Percentiles rank a stretch among this genome's conserved stretches.
Conservation (phyloP, 208 protist genomes). For the Crithidia fasciculata region DNA sequence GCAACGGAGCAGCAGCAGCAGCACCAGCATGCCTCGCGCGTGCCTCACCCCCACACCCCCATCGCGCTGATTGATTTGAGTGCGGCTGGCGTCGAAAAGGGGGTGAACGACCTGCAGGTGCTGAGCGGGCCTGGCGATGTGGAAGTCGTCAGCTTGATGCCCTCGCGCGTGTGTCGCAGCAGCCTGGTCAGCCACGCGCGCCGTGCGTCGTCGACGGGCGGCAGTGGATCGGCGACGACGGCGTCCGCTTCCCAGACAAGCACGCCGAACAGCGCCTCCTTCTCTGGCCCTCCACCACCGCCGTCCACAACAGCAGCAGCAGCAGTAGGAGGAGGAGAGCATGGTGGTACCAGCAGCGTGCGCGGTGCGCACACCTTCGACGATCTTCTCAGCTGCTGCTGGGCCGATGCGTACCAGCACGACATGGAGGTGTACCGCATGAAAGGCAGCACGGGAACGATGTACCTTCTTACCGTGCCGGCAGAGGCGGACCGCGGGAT, state of each 20-base stretch:
- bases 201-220: neutral
- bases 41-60: constrained; percentile 42
- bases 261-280: constrained; percentile 10
- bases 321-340: neutral
- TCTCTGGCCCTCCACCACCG: neutral
- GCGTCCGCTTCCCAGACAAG: neutral
- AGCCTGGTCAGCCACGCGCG: neutral
- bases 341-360: too few species aligned
- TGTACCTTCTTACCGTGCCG: constrained; percentile 41
- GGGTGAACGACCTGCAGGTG: constrained; percentile 27
- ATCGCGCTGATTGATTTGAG: constrained; percentile 46
- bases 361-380: neutral
- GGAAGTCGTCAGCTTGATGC: constrained; percentile 38
- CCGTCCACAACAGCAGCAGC: neutral
- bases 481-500: neutral
- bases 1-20: neutral
- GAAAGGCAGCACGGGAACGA: constrained; percentile 33
- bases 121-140: constrained; percentile 47
- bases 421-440: constrained; percentile 46
- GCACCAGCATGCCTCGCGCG: constrained; percentile 1
- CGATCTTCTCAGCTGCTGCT: constrained; percentile 17
- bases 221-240: neutral
- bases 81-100: constrained; percentile 2
- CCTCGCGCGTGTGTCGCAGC: constrained; percentile 27
- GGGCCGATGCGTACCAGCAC: constrained; percentile 9